Conservation (phyloP, 2,329 filamentous ascomycete genomes). For the Penicillium sclerotigenum region DNA sequence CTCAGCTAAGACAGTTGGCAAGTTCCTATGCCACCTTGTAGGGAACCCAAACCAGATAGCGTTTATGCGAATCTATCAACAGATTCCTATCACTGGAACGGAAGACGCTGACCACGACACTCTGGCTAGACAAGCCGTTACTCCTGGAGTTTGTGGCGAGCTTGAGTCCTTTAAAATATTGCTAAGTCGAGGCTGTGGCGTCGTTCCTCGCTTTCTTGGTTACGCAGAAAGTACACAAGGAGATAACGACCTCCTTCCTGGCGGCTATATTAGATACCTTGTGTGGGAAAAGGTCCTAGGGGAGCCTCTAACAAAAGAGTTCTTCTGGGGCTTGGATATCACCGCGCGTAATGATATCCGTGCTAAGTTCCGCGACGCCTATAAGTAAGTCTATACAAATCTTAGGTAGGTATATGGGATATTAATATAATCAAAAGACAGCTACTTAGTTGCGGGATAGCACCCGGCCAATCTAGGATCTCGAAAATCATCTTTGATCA, state of each 20-base stretch:
- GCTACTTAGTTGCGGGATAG: too few species aligned
- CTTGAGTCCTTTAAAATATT: not conserved
- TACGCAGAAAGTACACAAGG: not conserved
- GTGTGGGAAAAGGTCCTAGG: slow-evolving; percentile 14
- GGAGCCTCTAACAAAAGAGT: slow-evolving; percentile 6
- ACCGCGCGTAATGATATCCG: slow-evolving; percentile 8
- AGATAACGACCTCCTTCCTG: slow-evolving; percentile 8
- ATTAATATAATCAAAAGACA: too few species aligned
- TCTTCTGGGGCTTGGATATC: slow-evolving; percentile 10
- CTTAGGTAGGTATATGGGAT: not conserved
- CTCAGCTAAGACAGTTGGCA: slow-evolving; percentile 12
- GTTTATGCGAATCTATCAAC: slow-evolving; percentile 19
- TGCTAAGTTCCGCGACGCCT: slow-evolving; percentile 11
- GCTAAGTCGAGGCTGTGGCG: not conserved
- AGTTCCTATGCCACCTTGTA: slow-evolving; percentile 13
- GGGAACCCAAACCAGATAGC: slow-evolving; percentile 10
- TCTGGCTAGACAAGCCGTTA: not conserved
- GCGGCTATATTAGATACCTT: slow-evolving; percentile 13
- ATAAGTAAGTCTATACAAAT: slow-evolving; percentile 9
- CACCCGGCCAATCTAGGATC: too few species aligned
- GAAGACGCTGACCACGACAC: not conserved
- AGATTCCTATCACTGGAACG: not conserved
- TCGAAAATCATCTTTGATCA: too few species aligned
- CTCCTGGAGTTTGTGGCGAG: not conserved
- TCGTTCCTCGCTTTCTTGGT: not conserved